A percentile compares a stretch with the other conserved stretches of the same genome.
These are phyloP conservation scores for Teunomyces lycoperdinae DNA, from an alignment of 805 yeast genomes.

Conservation along the genomic window DNA sequence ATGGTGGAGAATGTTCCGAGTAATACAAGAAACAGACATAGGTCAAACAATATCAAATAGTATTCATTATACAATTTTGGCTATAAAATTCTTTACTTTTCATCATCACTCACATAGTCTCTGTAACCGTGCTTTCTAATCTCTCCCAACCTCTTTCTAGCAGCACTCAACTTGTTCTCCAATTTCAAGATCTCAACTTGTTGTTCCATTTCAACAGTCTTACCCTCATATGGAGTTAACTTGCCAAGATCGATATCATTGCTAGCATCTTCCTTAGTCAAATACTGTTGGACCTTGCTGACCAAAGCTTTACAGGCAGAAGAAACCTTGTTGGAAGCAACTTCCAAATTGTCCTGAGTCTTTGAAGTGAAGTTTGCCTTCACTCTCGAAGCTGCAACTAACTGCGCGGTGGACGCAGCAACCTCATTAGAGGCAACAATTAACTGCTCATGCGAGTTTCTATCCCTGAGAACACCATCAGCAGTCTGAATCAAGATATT, in stretches of 20 bases:
- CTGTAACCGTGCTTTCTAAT: slow-evolving; percentile 76
- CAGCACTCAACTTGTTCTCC: slow-evolving; percentile 67
- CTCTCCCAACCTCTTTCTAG: slow-evolving; percentile 80
- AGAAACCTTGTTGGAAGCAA: slow-evolving; percentile 65
- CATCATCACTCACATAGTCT: slow-evolving; percentile 57
- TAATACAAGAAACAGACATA: too few species aligned
- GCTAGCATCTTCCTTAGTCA: slow-evolving; percentile 36
- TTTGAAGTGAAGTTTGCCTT: slow-evolving; percentile 75
- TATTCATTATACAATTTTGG: not conserved
- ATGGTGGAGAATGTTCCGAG: not conserved
- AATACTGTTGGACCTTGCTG: slow-evolving; percentile 60
- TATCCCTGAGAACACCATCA: slow-evolving; percentile 68
- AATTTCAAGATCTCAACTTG: slow-evolving; percentile 85
- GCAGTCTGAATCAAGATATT: slow-evolving; percentile 81
- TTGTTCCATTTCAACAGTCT: slow-evolving; percentile 87
- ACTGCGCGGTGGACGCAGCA: slow-evolving; percentile 87
- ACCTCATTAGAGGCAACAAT: slow-evolving; percentile 91
- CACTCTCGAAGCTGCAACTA: slow-evolving; percentile 88
- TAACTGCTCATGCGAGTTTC: slow-evolving; percentile 74
- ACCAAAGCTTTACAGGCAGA: slow-evolving; percentile 76
- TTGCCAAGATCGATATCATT: slow-evolving; percentile 61
- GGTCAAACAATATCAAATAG: not conserved
- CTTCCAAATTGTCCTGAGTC: slow-evolving; percentile 71
- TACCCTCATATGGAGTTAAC: slow-evolving; percentile 73
- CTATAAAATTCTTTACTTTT: slow-evolving; percentile 24